These are phyloP conservation scores for Sporisorium reilianum DNA, from an alignment of 1,284 basidiomycete genomes.

Conservation along the genomic window DNA sequence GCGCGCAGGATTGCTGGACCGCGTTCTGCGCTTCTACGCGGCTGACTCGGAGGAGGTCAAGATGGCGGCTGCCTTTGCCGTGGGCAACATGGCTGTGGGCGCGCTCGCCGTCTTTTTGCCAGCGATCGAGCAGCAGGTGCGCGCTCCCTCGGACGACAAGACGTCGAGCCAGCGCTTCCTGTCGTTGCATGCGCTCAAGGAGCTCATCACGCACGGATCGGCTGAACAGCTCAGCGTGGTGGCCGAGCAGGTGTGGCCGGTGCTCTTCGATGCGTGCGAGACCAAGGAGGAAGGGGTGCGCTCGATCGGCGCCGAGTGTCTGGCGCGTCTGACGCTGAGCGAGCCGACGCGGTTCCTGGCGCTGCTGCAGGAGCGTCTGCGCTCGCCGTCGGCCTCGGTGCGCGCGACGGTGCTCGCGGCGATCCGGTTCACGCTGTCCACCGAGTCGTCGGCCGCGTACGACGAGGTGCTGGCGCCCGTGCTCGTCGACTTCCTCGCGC, in stretches of 20 bases:
- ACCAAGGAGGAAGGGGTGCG: slow-evolving; percentile 84
- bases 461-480: slow-evolving; percentile 88
- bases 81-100: slow-evolving; percentile 93
- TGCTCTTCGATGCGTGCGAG: slow-evolving; percentile 70
- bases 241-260: slow-evolving; percentile 88
- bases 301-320: slow-evolving; percentile 94
- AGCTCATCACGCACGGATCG: slow-evolving; percentile 92
- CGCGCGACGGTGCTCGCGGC: slow-evolving; percentile 91
- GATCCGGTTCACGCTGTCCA: slow-evolving; percentile 91
- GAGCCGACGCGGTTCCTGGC: slow-evolving; percentile 86
- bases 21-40: slow-evolving; percentile 47
- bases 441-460: slow-evolving; percentile 81
- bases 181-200: slow-evolving; percentile 91
- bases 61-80: slow-evolving; percentile 55
- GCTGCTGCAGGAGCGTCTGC: slow-evolving; percentile 76
- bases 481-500: slow-evolving; percentile 87
- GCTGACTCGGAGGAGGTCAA: slow-evolving; percentile 59
- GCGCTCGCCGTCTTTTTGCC: slow-evolving; percentile 87
- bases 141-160: slow-evolving; percentile 70
- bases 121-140: slow-evolving; percentile 82
- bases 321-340: slow-evolving; percentile 92
- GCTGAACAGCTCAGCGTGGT: slow-evolving; percentile 83
- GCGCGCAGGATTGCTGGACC: slow-evolving; percentile 28
- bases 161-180: slow-evolving; percentile 71
- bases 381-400: slow-evolving; percentile 70